Evolutionary conservation across 768 basidiomycete species (phyloP).

Genomic region (Boletus vermiculosoides): DNA sequence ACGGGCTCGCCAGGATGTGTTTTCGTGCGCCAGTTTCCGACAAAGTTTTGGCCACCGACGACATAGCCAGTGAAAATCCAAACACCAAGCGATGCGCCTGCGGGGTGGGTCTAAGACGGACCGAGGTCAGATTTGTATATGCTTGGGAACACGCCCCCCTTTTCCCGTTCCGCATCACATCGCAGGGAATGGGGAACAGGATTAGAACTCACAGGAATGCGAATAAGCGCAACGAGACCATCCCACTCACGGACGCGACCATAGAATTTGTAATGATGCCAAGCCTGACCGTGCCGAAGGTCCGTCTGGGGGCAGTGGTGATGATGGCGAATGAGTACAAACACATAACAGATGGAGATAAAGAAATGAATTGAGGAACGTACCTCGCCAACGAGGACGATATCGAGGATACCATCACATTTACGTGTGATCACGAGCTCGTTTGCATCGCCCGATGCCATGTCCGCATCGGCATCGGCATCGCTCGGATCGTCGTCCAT

Average conservation of each 20-base stretch:
- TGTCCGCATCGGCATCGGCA: conserved; percentile 24
- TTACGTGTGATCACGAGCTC: conserved; percentile 27
- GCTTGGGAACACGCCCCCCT: not conserved
- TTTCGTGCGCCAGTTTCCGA: conserved; percentile 66
- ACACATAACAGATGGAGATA: not conserved
- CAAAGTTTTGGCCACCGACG: conserved; percentile 60
- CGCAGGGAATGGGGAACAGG: not conserved
- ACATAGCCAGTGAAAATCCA: conserved; percentile 71
- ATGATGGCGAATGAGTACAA: not conserved
- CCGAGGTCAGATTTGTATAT: conserved; percentile 4
- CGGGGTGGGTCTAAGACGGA: conserved; percentile 7
- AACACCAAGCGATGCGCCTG: conserved; percentile 13
- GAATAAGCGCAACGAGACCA: conserved; percentile 53
- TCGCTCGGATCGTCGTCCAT: conserved; percentile 29
- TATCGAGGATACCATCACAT: conserved; percentile 60
- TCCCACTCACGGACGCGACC: conserved; percentile 61
- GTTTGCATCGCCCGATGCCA: conserved; percentile 20
- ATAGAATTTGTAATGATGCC: conserved; percentile 47
- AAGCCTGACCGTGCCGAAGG: conserved; percentile 43
- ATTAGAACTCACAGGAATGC: conserved; percentile 35
- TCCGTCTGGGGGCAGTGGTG: conserved; percentile 42
- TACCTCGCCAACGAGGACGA: conserved; percentile 61
- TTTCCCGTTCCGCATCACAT: not conserved
- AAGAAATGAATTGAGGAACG: conserved; percentile 6
- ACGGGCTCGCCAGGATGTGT: conserved; percentile 35